Percentiles rank a stretch among this genome's conserved stretches.
phyloP scores from a whole-genome alignment of 1,284 basidiomycete genomes.

The Calocybe gambosa region DNA sequence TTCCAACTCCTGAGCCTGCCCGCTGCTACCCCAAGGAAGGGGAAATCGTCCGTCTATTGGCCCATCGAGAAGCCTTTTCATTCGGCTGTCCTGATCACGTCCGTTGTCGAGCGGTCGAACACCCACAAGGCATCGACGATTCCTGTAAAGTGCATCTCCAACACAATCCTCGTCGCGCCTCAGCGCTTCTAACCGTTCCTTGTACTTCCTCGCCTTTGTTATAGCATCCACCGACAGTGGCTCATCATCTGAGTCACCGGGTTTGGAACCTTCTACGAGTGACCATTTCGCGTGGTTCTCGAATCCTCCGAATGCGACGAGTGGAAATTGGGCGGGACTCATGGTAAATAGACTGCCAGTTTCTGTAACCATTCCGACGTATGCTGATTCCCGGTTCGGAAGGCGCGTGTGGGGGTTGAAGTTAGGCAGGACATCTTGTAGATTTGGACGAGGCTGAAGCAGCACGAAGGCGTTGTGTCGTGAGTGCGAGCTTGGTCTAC shows the following conservation, averaged over 20 bases:
- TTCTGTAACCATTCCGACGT: slow-evolving; percentile 68
- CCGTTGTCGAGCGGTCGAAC: slow-evolving; percentile 44
- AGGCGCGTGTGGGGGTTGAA: slow-evolving; percentile 31
- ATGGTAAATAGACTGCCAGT: slow-evolving; percentile 73
- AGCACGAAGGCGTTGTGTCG: slow-evolving; percentile 59
- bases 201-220: slow-evolving; percentile 25
- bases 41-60: slow-evolving; percentile 16
- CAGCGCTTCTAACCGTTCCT: slow-evolving; percentile 17
- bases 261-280: slow-evolving; percentile 19
- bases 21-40: slow-evolving; percentile 5
- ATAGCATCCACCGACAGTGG: slow-evolving; percentile 38
- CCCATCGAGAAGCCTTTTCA: slow-evolving; percentile 34
- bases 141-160: slow-evolving; percentile 16
- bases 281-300: slow-evolving; percentile 20
- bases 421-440: slow-evolving; percentile 59
- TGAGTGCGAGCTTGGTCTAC: slow-evolving; percentile 17
- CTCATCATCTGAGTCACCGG: slow-evolving; percentile 17
- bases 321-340: slow-evolving; percentile 66
- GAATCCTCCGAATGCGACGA: slow-evolving; percentile 58
- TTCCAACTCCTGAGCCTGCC: slow-evolving; percentile 10
- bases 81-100: slow-evolving; percentile 29
- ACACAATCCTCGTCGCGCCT: slow-evolving; percentile 20
- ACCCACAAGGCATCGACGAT: slow-evolving; percentile 57
- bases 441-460: slow-evolving; percentile 67
- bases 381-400: slow-evolving; percentile 53